A percentile compares a stretch with the other conserved stretches of the same genome.
Conservation (phyloP, 106 monocot genomes). For the Platanthera zijinensis region DNA sequence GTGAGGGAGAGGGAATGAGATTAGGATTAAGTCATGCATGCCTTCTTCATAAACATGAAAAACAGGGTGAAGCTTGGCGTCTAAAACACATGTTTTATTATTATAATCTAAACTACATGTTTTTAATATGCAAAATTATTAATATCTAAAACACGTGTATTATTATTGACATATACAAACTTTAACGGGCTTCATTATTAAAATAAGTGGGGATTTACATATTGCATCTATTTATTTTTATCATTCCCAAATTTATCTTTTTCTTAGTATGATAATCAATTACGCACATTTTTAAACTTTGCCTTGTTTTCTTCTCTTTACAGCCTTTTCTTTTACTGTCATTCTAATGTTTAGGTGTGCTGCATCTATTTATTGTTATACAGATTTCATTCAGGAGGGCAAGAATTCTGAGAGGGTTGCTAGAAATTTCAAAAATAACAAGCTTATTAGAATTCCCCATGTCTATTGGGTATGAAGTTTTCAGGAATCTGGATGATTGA, state of each 20-base stretch:
- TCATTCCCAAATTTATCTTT: neutral
- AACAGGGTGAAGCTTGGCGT: too few relatives aligned
- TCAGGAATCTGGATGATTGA: neutral
- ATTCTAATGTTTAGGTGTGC: neutral
- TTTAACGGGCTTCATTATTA: too few relatives aligned
- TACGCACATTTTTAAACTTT: neutral
- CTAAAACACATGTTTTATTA: too few relatives aligned
- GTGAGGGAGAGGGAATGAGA: too few relatives aligned
- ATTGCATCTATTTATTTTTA: too few relatives aligned
- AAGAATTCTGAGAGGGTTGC: constrained; percentile 89
- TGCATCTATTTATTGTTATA: constrained; percentile 8
- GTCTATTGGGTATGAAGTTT: constrained; percentile 58
- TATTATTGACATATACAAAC: too few relatives aligned
- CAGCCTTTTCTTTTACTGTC: neutral
- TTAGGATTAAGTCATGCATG: too few relatives aligned
- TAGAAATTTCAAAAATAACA: constrained; percentile 64
- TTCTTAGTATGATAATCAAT: neutral
- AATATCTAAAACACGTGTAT: too few relatives aligned
- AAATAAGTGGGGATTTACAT: too few relatives aligned
- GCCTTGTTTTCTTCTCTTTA: neutral
- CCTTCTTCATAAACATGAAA: too few relatives aligned
- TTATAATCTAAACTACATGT: too few relatives aligned
- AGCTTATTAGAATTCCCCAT: constrained; percentile 50
- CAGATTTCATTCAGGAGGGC: constrained; percentile 92
- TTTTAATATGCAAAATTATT: too few relatives aligned